Evolutionary conservation across 805 yeast species (phyloP).

Genomic region (Wickerhamomyces xylosicus): DNA sequence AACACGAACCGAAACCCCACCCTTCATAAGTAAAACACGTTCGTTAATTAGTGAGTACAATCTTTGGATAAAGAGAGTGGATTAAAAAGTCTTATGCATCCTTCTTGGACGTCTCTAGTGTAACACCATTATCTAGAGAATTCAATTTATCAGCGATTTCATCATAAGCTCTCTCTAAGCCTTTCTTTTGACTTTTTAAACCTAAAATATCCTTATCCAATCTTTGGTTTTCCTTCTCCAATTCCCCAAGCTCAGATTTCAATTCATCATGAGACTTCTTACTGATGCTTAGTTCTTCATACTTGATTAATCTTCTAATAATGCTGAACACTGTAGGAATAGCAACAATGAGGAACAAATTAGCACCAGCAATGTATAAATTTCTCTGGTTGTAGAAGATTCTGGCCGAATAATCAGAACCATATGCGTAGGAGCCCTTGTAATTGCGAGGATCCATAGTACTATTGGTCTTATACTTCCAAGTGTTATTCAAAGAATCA

Average conservation of each 20-base stretch:
- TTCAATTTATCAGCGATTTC: conserved; percentile 22
- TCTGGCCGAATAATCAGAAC: conserved; percentile 44
- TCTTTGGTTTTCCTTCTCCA: conserved; percentile 25
- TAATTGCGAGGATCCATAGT: conserved; percentile 18
- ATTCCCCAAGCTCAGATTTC: conserved; percentile 11
- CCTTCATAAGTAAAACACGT: too few species aligned
- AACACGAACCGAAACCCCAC: background rate
- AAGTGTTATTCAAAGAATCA: conserved; percentile 41
- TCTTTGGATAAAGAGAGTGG: background rate
- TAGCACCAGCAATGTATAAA: conserved; percentile 53
- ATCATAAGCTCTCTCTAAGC: conserved; percentile 40
- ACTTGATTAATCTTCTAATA: conserved; percentile 40
- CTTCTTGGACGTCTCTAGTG: too few species aligned
- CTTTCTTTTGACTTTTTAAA: conserved; percentile 39
- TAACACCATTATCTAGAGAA: conserved; percentile 5
- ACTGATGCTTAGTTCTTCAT: conserved; percentile 24
- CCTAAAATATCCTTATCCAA: conserved; percentile 36
- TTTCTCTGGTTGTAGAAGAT: conserved; percentile 58
- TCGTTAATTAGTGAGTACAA: background rate
- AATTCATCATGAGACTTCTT: conserved; percentile 9
- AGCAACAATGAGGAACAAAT: conserved; percentile 42
- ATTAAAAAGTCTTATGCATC: conserved; percentile 10
- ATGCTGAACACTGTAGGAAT: conserved; percentile 44
- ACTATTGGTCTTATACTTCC: conserved; percentile 19
- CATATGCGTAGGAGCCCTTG: conserved; percentile 17